phyloP scores from a whole-genome alignment of 2,329 filamentous ascomycete genomes.

The Ophiostoma tasmaniense region DNA sequence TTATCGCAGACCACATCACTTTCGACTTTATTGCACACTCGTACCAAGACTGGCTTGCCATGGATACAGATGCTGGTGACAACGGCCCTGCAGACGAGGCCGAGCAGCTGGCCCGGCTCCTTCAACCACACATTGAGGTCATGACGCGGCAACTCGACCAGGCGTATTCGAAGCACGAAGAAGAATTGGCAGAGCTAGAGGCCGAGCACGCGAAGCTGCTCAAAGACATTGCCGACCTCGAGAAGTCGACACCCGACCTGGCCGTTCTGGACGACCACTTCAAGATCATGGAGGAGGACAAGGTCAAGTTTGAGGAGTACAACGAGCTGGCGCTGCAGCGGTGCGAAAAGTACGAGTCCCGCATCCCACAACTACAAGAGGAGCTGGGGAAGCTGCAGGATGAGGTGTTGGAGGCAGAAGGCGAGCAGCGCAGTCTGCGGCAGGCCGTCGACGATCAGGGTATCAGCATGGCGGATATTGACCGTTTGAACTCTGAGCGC shows the following conservation, averaged over 20 bases:
- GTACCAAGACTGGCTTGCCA: constrained; percentile 88
- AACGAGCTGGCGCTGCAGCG: constrained; percentile 76
- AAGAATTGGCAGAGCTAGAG: constrained; percentile 78
- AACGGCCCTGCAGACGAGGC: constrained; percentile 74
- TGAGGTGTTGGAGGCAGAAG: constrained; percentile 71
- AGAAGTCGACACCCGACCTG: constrained; percentile 77
- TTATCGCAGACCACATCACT: constrained; percentile 83
- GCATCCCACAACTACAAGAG: constrained; percentile 73
- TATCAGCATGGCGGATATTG: constrained; percentile 95
- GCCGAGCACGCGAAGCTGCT: constrained; percentile 72
- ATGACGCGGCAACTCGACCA: constrained; percentile 86
- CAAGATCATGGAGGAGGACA: constrained; percentile 90
- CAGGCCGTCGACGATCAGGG: constrained; percentile 84
- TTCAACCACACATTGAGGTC: constrained; percentile 73
- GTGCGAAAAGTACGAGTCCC: constrained; percentile 78
- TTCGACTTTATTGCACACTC: constrained; percentile 85
- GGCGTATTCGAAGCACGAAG: constrained; percentile 73
- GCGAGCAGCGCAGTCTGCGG: constrained; percentile 72
- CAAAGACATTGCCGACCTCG: constrained; percentile 80
- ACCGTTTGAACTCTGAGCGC: constrained; percentile 94
- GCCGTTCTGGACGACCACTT: constrained; percentile 80
- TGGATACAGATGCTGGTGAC: constrained; percentile 71
- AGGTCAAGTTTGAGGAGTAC: constrained; percentile 90
- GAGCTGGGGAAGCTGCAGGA: constrained; percentile 71
- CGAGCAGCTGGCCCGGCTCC: constrained; percentile 62